Evolutionary conservation across 2,329 filamentous ascomycete species (phyloP), one percentile per base, ranked within the genome.

Genomic region (Fusarium metavorans): DNA sequence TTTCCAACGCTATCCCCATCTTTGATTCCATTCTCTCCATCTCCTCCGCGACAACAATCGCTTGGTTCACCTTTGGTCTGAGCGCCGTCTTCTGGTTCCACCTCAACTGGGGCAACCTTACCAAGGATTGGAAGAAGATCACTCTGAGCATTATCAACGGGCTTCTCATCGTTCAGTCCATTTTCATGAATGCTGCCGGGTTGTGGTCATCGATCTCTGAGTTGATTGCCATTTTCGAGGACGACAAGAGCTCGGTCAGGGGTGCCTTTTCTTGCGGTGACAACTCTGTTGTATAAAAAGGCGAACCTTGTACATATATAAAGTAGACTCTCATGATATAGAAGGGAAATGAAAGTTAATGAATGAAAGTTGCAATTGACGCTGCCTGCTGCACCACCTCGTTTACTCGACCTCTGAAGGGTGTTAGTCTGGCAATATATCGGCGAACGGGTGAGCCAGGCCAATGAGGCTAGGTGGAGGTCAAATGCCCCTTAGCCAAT

Each of bases 21-120:
- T 83, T 83, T 59, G 80, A 83, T 68, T 82, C 81, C 2, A 83
- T 83, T 63, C 75, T 83, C 25, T 76, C 80, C 10, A 82, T 83
- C 50, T 81, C 82, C 0, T 81, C 80, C 1, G 81, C 82, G 1
- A 81, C 81, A 0, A 80, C 81, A 8, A 80, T 83, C 13, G 81
- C 81, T 0, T 83, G 81, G 81, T 82, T 81, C 27, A 82, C 81
- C 0, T 83, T 82, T 56, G 81, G 81, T 30, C 77, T 83, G 30
- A 79, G 77, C 27, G 80, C 77, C 32, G 71, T 83, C 2, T 80
- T 83, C 61, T 83, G 81, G 82, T 80, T 82, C 66, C 78, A 81
- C 32, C 72, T 82, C 4, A 82, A 83, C 64, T 77, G 77, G 77
- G 68, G 77, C 8, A 61, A 67, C 5, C 62, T 72, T 3, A 71